These are phyloP conservation scores for Hygrocybe coccinea DNA, from an alignment of 768 basidiomycete genomes.

Conservation along the genomic window DNA sequence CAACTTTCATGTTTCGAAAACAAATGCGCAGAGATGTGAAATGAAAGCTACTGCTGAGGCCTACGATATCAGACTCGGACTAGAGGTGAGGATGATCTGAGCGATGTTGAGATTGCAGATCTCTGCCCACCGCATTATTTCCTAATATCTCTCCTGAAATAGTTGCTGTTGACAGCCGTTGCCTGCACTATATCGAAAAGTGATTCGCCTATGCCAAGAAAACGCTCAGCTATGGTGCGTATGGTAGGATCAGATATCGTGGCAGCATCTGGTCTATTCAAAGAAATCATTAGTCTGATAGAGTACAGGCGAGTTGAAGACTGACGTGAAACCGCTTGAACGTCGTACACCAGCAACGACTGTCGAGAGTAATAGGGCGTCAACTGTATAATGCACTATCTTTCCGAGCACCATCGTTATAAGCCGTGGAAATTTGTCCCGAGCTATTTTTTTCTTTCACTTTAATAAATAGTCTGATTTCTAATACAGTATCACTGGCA, in stretches of 20 bases:
- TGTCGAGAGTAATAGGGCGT: conserved; percentile 82
- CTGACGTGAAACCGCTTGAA: conserved; percentile 86
- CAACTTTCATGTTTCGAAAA: too few relatives aligned
- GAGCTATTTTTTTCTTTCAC: too few relatives aligned
- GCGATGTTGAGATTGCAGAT: too few relatives aligned
- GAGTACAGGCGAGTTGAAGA: conserved; percentile 19
- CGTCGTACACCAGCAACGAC: conserved; percentile 87
- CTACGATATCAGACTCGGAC: too few relatives aligned
- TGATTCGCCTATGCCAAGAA: conserved; percentile 82
- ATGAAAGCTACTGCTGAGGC: too few relatives aligned
- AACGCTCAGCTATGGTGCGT: conserved; percentile 72
- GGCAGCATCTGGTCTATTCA: conserved; percentile 58
- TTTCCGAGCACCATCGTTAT: conserved; percentile 62
- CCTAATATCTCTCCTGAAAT: conserved; percentile 61
- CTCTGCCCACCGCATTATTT: too few relatives aligned
- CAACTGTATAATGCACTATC: conserved; percentile 76
- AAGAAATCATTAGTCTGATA: conserved; percentile 2
- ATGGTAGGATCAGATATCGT: conserved; percentile 72
- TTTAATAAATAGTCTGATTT: too few relatives aligned
- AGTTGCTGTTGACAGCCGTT: conserved; percentile 79
- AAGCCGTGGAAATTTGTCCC: too few relatives aligned
- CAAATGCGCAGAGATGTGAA: too few relatives aligned
- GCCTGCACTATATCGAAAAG: conserved; percentile 83
- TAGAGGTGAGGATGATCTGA: too few relatives aligned
- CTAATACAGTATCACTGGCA: too few relatives aligned